Base-by-base conservation (phyloP, 1,284 basidiomycete genomes). In the Fomitiporia mediterranea region DNA sequence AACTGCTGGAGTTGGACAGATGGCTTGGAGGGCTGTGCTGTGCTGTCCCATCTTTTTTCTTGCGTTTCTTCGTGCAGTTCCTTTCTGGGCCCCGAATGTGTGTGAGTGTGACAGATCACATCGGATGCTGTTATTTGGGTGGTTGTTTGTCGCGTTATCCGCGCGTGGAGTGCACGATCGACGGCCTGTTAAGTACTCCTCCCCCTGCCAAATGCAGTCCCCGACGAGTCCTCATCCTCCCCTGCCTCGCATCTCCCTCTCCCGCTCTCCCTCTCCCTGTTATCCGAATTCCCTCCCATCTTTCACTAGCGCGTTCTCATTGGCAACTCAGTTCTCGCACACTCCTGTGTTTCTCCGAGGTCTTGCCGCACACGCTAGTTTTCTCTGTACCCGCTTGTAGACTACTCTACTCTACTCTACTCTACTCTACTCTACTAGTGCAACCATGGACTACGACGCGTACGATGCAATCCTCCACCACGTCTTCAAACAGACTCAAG, bases 401-500 rank as follows among this genome's bases (percentile, higher is more conserved):
- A 51, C 50, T 19, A 35, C 51, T 50, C n/a, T n/a, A n/a, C n/a
- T n/a, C n/a, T n/a, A n/a, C n/a, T n/a, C n/a, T n/a, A n/a, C n/a
- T n/a, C n/a, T n/a, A n/a, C n/a, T n/a, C n/a, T n/a, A n/a, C n/a
- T n/a, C n/a, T n/a, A n/a, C n/a, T n/a, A n/a, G n/a, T n/a, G n/a
- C n/a, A n/a, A 64, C 65, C 56, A 86, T 85, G 82, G 84, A 86
- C 66, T 87, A 86, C 72, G 84, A 87, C 68, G 80, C 81, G 47
- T 86, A 81, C 68, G 84, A 87, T 67, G 84, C 84, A 17, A 74
- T 86, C 48, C 73, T 86, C 4, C 84, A 86, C 66, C 82, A 82
- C 67, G 78, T 87, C 58, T 86, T 78, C 68, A 73, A 68, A 61
- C 74, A 85, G 80, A 86, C 85, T 0, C 83, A 86, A 67, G 80